phyloP scores from a whole-genome alignment of 228 moss, liverwort and hornwort genomes.

The Sphagnum magellanicum region DNA sequence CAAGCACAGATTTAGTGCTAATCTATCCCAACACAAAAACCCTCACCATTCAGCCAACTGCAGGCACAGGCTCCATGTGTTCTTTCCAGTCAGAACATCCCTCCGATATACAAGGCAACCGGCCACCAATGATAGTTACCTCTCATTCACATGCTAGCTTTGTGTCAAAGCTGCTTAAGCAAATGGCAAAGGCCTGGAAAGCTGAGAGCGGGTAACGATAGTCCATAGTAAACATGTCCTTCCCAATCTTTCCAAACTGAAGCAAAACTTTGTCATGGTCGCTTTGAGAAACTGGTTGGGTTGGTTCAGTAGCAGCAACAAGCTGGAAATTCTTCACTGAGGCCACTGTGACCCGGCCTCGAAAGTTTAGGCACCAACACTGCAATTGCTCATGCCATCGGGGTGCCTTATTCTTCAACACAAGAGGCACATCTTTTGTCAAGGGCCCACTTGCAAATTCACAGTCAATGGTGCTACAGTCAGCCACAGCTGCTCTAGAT shows the following conservation, averaged over 20 bases:
- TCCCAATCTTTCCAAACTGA: constrained; percentile 61
- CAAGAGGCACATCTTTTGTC: constrained; percentile 52
- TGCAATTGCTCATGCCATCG: constrained; percentile 66
- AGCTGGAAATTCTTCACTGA: constrained; percentile 65
- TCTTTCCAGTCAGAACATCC: neutral
- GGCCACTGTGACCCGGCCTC: constrained; percentile 52
- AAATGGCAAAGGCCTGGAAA: constrained; percentile 64
- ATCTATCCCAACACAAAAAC: neutral
- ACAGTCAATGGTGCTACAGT: constrained; percentile 73
- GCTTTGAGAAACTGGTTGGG: constrained; percentile 18
- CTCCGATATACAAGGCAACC: neutral
- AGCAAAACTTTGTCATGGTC: constrained; percentile 61
- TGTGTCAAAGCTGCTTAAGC: constrained; percentile 62
- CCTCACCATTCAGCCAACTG: neutral
- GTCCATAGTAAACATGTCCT: constrained; percentile 71
- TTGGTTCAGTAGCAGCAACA: constrained; percentile 44
- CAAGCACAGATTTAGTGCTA: no score
- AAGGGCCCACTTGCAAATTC: constrained; percentile 35
- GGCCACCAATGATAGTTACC: neutral
- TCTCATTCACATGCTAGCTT: constrained; percentile 60
- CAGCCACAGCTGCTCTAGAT: constrained; percentile 85
- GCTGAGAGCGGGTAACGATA: constrained; percentile 62
- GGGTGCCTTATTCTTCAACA: constrained; percentile 60
- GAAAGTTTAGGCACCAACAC: constrained; percentile 65
- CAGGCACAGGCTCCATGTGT: neutral